Base-by-base conservation (phyloP, 768 basidiomycete species). In the Tricholoma bakamatsutake region DNA sequence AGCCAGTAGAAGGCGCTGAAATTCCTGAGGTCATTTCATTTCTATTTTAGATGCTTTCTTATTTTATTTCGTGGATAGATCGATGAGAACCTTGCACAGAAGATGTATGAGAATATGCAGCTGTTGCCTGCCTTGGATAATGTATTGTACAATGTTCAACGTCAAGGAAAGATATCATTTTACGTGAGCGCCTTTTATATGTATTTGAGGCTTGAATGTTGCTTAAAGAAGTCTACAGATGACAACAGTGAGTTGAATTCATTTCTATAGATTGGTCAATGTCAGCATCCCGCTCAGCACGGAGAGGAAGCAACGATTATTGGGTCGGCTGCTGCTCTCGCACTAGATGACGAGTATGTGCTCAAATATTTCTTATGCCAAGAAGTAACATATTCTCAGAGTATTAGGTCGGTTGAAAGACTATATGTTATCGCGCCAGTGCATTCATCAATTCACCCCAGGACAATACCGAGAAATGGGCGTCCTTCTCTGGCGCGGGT, bases 381-480 rank as follows among this genome's bases (percentile, higher is more conserved):
- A 30, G 24, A 13, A 31, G 1, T 17, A 48, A 31, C 46, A 8
- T 30, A 13, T 30, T 31, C 15, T 17, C 57, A 90, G 88, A 69
- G 89, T 94, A 4, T 76, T 94, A 61, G 93, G 90, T 78, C 56
- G 53, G 80, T 69, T 28, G 18, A 21, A 24, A 56, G 17, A 18
- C 9, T 48, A 42, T 48, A 42, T 5, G 48, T 15, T 11, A 2
- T 40, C 18, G 31, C 55, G 46, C 42, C 34, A 39, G 28, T 27
- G 43, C 34, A 18, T 27, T 61, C 58, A 57, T 40, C 13, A 4
- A 52, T 50, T 35, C 17, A 21, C 40, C 54, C 24, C 61, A 90
- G 88, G 87, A 48, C 94, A 98, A 77, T 98, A 98, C 64, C 88
- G 91, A 53, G 93, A 92, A 76, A 84, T 92, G 76, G 94, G 92